A percentile compares a stretch with the other conserved stretches of the same genome.
phyloP scores from a whole-genome alignment of 2,329 filamentous ascomycete genomes.

The Diaporthe batatas region DNA sequence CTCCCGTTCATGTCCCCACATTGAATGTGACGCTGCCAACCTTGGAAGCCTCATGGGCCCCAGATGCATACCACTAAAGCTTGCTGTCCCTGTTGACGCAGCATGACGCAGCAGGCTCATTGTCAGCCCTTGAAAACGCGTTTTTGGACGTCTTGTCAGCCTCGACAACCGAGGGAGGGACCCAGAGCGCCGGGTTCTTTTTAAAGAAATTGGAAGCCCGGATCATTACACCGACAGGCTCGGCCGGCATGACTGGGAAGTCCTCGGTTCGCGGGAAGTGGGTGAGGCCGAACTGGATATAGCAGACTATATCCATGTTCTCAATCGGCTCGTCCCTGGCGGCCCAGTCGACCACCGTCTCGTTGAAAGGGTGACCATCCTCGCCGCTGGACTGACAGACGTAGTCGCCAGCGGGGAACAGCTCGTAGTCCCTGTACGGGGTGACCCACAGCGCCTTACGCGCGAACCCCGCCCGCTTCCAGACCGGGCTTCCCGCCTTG shows the following conservation, averaged over 20 bases:
- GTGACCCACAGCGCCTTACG: conserved; percentile 90
- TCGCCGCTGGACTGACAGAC: conserved; percentile 89
- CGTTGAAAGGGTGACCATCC: conserved; percentile 66
- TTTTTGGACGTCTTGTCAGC: conserved; percentile 6
- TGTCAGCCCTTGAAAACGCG: not conserved
- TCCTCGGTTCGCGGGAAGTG: conserved; percentile 93
- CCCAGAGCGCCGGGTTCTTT: conserved; percentile 71
- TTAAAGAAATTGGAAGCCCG: conserved; percentile 87
- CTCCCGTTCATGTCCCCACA: not conserved
- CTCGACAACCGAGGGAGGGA: not conserved
- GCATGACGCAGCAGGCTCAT: not conserved
- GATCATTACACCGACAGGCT: conserved; percentile 85
- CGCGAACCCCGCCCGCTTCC: conserved; percentile 91
- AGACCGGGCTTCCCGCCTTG: conserved; percentile 84
- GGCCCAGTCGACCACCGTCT: conserved; percentile 82
- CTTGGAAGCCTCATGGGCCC: no score
- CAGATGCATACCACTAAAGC: not conserved
- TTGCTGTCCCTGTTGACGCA: conserved; percentile 10
- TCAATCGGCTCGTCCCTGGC: conserved; percentile 77
- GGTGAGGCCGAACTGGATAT: conserved; percentile 93
- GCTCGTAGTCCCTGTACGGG: conserved; percentile 83
- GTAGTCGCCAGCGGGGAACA: conserved; percentile 88
- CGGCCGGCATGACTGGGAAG: conserved; percentile 91
- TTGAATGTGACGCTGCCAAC: not conserved
- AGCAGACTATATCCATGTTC: conserved; percentile 88